Evolutionary conservation across 257 asterid genomes (phyloP).

Genomic region (Salvia rosmarinus): DNA sequence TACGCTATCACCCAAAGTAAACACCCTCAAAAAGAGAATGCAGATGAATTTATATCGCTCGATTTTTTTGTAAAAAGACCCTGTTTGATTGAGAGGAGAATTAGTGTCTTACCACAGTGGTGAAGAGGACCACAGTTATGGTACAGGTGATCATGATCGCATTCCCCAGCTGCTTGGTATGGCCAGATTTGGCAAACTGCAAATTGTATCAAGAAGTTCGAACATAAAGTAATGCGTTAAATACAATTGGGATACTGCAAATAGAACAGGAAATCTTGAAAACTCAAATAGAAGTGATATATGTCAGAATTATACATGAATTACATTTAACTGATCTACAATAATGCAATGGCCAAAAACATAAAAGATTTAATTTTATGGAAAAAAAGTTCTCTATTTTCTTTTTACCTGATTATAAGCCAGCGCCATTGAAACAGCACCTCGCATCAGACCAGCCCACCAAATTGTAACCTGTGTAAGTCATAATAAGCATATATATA

Average conservation of each 20-base stretch:
- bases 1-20: too few species aligned
- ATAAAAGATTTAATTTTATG: neutral
- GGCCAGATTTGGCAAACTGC: constrained; percentile 81
- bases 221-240: neutral
- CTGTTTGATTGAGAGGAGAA: neutral
- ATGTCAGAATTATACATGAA: too few species aligned
- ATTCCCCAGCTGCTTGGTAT: constrained; percentile 64
- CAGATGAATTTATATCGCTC: neutral
- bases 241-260: neutral
- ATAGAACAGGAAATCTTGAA: too few species aligned
- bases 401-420: constrained; percentile 76
- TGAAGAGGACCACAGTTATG: constrained; percentile 69
- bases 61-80: neutral
- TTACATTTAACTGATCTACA: too few species aligned
- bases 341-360: neutral
- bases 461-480: constrained; percentile 58
- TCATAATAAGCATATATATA: neutral
- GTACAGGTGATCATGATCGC: constrained; percentile 80
- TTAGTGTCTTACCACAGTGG: constrained; percentile 59
- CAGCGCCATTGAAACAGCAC: constrained; percentile 84
- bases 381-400: neutral
- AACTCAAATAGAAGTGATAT: too few species aligned
- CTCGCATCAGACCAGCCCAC: constrained; percentile 93
- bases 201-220: constrained; percentile 10
- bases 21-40: neutral